Base-by-base conservation (phyloP, 2,329 filamentous ascomycete genomes). In the Sporothrix sp. region DNA sequence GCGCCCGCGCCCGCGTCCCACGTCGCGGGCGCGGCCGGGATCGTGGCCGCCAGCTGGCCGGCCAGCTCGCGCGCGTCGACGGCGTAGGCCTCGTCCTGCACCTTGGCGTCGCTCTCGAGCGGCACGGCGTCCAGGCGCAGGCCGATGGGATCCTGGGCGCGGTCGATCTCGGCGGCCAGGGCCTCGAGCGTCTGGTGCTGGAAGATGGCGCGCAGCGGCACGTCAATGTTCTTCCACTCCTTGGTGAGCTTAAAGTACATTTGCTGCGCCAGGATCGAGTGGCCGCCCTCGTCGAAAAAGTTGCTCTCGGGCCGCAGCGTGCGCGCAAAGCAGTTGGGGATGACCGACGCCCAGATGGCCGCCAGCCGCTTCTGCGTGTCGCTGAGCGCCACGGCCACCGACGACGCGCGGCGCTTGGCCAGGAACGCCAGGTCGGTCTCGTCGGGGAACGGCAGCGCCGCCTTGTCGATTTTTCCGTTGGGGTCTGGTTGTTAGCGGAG, bases 381-480 rank as follows among this genome's bases (percentile, higher is more conserved):
- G 7, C 61, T 65, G 18, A 70, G 52, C 35, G 30, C 30, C n/a
- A 45, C 49, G 16, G 32, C 21, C 11, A 30, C 54, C 1, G 50
- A 51, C 5, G 66, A 61, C n/a, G 55, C 48, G 20, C 52, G 50
- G 14, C 50, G 48, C 45, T 67, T 66, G 25, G 23, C 16, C 3
- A 57, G 36, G 3, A 27, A 43, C 11, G 49, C 46, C 28, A 70
- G 48, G 45, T 72, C 69, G 49, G 79, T 78, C 21, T 80, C 80
- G 65, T 91, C 87, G 35, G 81, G 90, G 75, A 90, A 93, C 0
- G 87, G 87, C 48, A 94, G 71, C 2, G 79, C 80, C 13, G 85
- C 83, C 66, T 82, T 84, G 66, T 94, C 87, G 37, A 91, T 79
- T 68, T 93, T 93, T 59, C 86, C 85, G 58, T 89, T 89, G n/a